Evolutionary conservation across 1,284 basidiomycete species (phyloP).

Genomic region (Ceratobasidium sp.): DNA sequence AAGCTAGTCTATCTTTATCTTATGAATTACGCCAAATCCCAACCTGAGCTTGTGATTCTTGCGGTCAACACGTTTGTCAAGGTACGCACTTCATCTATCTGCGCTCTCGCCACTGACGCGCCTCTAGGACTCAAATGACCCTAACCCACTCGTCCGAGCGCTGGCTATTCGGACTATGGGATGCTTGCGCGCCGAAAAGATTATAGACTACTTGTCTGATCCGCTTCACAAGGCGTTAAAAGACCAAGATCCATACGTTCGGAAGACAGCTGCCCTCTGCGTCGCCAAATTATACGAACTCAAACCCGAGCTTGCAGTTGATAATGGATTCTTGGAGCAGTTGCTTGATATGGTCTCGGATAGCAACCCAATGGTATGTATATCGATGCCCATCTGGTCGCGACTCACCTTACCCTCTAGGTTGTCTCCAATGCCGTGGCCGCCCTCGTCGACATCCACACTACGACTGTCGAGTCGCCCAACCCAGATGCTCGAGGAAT

Average conservation of each 20-base stretch:
- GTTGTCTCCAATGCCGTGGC: constrained; percentile 96
- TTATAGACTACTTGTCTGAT: constrained; percentile 96
- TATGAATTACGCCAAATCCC: constrained; percentile 98
- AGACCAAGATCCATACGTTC: constrained; percentile 97
- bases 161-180: constrained; percentile 98
- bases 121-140: constrained; percentile 89
- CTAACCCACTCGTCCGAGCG: constrained; percentile 94
- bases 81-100: constrained; percentile 46
- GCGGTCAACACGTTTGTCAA: constrained; percentile 98
- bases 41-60: constrained; percentile 96
- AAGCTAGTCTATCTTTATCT: constrained; percentile 98
- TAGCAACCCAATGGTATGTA: constrained; percentile 91
- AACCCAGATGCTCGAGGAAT: constrained; percentile 63
- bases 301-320: constrained; percentile 92
- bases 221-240: constrained; percentile 89
- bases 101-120: not conserved
- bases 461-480: constrained; percentile 49
- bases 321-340: constrained; percentile 92
- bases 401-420: constrained; percentile 51
- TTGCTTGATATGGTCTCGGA: constrained; percentile 92
- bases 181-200: constrained; percentile 95
- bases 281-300: constrained; percentile 97
- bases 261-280: constrained; percentile 94
- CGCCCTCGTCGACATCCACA: constrained; percentile 93
- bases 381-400: not conserved